phyloP scores from a whole-genome alignment of 2,329 filamentous ascomycete genomes.

The Ascochyta pisi region DNA sequence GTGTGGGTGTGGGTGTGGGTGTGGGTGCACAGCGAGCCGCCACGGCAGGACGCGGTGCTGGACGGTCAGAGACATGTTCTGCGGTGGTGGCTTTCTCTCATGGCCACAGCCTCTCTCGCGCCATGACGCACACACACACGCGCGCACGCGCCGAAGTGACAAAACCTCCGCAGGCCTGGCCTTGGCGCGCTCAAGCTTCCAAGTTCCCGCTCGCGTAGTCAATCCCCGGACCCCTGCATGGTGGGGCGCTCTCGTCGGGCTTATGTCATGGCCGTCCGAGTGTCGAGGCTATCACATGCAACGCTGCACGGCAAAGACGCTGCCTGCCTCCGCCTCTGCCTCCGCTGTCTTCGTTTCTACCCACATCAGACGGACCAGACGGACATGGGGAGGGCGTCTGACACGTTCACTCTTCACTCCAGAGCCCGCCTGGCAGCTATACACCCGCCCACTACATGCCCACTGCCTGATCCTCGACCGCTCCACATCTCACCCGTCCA shows the following conservation, averaged over 20 bases:
- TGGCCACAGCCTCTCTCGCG: neutral
- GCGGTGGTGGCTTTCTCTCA: neutral
- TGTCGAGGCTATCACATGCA: conserved; percentile 6
- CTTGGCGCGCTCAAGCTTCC: conserved; percentile 7
- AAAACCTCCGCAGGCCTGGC: neutral
- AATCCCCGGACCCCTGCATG: conserved; percentile 3
- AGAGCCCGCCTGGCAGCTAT: neutral
- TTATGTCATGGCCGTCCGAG: conserved; percentile 19
- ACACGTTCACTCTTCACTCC: neutral
- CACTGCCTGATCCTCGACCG: conserved; percentile 8
- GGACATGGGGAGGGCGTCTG: conserved; percentile 3
- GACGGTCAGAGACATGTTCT: conserved; percentile 13
- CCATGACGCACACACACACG: neutral
- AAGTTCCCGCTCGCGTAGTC: neutral
- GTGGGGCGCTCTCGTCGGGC: conserved; percentile 3
- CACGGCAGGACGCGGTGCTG: conserved; percentile 35
- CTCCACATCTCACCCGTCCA: conserved; percentile 14
- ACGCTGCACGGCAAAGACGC: conserved; percentile 11
- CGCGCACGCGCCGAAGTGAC: neutral
- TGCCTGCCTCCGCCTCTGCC: neutral
- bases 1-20: too few relatives aligned
- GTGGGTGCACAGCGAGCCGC: conserved; percentile 20
- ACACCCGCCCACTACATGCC: neutral
- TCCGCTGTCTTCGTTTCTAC: conserved; percentile 11
- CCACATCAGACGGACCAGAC: conserved; percentile 17